Conservation (phyloP, 306 rosid genomes). For the Medicago arabica region DNA sequence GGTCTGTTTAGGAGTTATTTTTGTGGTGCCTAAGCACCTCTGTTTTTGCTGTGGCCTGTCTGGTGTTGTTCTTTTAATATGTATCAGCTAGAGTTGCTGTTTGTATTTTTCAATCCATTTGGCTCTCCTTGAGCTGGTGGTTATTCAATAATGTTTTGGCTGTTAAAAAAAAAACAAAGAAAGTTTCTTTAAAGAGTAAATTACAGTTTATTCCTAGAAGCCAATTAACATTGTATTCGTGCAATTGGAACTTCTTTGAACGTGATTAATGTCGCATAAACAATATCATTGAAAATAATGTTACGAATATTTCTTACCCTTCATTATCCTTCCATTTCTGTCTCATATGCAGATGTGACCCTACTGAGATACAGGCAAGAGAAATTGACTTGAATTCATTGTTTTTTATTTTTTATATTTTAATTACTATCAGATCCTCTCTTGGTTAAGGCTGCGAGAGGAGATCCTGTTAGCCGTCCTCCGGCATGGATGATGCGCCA, state of each 20-base stretch:
- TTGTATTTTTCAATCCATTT: no score
- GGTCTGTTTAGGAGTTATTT: no score
- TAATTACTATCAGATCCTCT: conserved; percentile 71
- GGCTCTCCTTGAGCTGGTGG: no score
- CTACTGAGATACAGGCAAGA: conserved; percentile 6
- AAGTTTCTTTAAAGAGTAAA: neutral
- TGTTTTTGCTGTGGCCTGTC: no score
- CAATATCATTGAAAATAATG: conserved; percentile 1
- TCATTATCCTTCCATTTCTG: neutral
- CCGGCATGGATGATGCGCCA: conserved; percentile 99
- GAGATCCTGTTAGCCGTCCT: conserved; percentile 87
- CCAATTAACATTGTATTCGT: conserved; percentile 17
- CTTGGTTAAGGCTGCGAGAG: conserved; percentile 94
- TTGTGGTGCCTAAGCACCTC: no score
- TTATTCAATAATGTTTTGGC: no score
- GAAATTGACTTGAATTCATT: conserved; percentile 30
- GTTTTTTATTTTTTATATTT: conserved; percentile 34
- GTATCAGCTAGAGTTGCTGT: no score
- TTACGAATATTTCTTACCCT: conserved; percentile 7
- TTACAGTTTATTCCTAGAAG: conserved; percentile 11
- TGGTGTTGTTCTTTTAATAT: no score
- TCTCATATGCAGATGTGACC: conserved; percentile 2
- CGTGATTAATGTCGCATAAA: neutral
- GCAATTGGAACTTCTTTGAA: conserved; percentile 8
- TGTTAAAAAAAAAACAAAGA: neutral